Evolutionary conservation across 1,139 yeast genomes (phyloP).

Genomic region (Meyerozyma elateridarum): DNA sequence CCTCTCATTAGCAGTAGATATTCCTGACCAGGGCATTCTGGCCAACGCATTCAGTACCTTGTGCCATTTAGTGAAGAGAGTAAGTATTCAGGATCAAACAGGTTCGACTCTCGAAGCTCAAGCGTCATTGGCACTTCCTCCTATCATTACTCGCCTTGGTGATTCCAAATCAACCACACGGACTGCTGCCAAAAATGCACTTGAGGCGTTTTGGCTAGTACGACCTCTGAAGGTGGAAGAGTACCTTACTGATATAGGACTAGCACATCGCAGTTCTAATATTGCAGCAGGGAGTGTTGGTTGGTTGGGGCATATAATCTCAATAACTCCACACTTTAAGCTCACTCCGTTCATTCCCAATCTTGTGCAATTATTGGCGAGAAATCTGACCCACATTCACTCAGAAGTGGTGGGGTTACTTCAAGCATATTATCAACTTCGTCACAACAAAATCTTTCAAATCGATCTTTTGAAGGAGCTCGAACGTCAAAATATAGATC

Average conservation of each 20-base stretch:
- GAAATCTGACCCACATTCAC: conserved; percentile 5
- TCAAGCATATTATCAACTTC: conserved; percentile 23
- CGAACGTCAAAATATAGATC: conserved; percentile 32
- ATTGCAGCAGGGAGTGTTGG: conserved; percentile 40
- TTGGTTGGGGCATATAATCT: conserved; percentile 31
- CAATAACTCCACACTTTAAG: conserved; percentile 30
- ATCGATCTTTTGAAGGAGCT: conserved; percentile 49
- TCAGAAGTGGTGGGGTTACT: conserved; percentile 20
- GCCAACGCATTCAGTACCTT: conserved; percentile 58
- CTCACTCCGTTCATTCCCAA: conserved; percentile 24
- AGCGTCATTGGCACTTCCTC: conserved; percentile 51
- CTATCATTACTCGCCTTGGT: conserved; percentile 48
- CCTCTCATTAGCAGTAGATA: conserved; percentile 42
- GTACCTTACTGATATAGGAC: conserved; percentile 46
- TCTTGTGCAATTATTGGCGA: conserved; percentile 17
- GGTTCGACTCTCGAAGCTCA: conserved; percentile 43
- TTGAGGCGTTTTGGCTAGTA: conserved; percentile 67
- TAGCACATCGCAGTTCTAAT: conserved; percentile 34
- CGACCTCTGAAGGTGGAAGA: conserved; percentile 53
- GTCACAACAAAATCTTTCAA: conserved; percentile 26
- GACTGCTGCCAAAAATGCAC: conserved; percentile 45
- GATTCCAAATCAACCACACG: conserved; percentile 42
- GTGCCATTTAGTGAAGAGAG: conserved; percentile 72
- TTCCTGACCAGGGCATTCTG: conserved; percentile 38
- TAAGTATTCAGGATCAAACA: conserved; percentile 63